Evolutionary conservation across 225 moss, liverwort and hornwort species (phyloP), one percentile per base, ranked within the genome.

Genomic region (Pleurozium schreberi): DNA sequence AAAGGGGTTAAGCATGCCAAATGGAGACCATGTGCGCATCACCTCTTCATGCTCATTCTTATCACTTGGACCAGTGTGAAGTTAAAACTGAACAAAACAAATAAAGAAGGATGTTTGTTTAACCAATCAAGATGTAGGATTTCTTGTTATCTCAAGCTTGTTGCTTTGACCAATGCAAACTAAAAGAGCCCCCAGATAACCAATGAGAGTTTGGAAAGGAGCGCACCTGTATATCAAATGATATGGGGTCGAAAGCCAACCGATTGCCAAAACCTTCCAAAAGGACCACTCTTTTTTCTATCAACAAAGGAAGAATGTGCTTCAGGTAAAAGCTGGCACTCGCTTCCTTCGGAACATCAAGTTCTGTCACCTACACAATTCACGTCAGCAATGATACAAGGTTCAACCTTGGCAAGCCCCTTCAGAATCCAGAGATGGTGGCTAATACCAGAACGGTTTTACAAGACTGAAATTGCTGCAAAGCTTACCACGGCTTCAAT

Each of bases 231-330:
- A 99, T 93, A 60, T 97, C 97, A 91, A 92, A 93, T 34, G 96
- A 90, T 85, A 99, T 87, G 58, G 97, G 97, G 89, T 99, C 99
- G 75, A 96, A 97, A 70, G 93, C 82, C 57, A 99, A 92, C 38
- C 97, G 95, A 75, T 97, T 96, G 65, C 95, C 95, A 88, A 99
- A 99, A 36, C 97, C 98, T 88, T 93, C 71, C 87, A 99, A 94
- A 38, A 96, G 95, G 20, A 99, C 91, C 42, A 99, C 96, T 73
- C 92, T 93, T n/a, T 94, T 99, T 60, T 93, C 92, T 34, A 93
- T 82, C 79, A 99, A 87, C 9, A 95, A 57, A 80, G 98, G 96
- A 55, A 99, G 93, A 86, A 97, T 92, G 82, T 89, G 84, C 85
- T 93, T 86, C 38, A 99, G 84, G 87, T 96, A 99, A 88, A 99